phyloP scores from a whole-genome alignment of 768 basidiomycete species.

The Fomitopsis serialis region DNA sequence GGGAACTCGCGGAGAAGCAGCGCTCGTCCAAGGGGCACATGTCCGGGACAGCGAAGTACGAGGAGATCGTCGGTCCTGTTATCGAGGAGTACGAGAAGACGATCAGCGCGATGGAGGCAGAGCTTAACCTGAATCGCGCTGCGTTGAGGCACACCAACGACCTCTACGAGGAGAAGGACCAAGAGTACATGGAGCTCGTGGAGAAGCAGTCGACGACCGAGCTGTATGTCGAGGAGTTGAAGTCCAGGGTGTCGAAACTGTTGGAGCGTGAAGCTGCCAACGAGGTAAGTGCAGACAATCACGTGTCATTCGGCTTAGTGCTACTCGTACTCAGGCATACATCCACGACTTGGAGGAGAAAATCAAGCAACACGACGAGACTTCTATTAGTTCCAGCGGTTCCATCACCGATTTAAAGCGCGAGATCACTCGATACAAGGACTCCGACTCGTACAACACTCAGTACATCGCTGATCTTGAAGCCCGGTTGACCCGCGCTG shows the following conservation, averaged over 20 bases:
- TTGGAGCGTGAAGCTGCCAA: constrained; percentile 86
- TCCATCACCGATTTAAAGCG: constrained; percentile 80
- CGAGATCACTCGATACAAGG: constrained; percentile 75
- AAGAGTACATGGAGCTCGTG: constrained; percentile 58
- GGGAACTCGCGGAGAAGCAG: constrained; percentile 74
- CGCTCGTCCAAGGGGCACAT: constrained; percentile 54
- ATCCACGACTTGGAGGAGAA: constrained; percentile 91
- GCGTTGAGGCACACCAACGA: constrained; percentile 90
- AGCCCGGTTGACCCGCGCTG: constrained; percentile 67
- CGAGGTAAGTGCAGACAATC: constrained; percentile 63
- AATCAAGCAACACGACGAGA: constrained; percentile 81
- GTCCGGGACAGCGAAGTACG: constrained; percentile 66
- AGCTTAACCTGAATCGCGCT: constrained; percentile 80
- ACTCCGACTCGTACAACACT: constrained; percentile 62
- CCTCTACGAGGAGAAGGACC: constrained; percentile 88
- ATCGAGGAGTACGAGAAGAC: constrained; percentile 99
- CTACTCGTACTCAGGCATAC: constrained; percentile 73
- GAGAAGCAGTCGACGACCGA: constrained; percentile 76
- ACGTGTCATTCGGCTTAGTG: constrained; percentile 12
- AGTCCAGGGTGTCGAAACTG: constrained; percentile 73
- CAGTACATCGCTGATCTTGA: constrained; percentile 89
- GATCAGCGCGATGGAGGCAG: constrained; percentile 90
- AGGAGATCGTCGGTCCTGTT: constrained; percentile 93
- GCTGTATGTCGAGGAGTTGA: constrained; percentile 83
- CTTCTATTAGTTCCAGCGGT: constrained; percentile 66